phyloP scores from a whole-genome alignment of 2,329 filamentous ascomycete genomes.

The Bimuria novae-zelandiae region DNA sequence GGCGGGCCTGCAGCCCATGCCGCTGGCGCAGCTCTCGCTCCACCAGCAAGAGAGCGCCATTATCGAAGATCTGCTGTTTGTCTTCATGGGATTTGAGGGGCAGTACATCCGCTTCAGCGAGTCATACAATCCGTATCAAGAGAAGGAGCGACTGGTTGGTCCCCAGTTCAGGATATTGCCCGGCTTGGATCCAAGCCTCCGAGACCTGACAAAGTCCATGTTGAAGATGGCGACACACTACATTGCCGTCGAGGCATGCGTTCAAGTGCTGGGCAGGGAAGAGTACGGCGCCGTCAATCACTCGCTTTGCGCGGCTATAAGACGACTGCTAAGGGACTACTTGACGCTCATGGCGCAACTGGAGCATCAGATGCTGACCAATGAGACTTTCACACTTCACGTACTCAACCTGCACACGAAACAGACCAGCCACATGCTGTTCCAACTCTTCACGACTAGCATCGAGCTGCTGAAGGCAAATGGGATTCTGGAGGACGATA shows the following conservation, averaged over 20 bases:
- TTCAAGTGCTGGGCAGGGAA: conserved; percentile 90
- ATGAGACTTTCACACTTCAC: conserved; percentile 87
- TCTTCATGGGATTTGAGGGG: conserved; percentile 98
- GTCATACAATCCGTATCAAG: conserved; percentile 79
- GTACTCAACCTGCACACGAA: conserved; percentile 90
- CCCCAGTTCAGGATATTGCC: conserved; percentile 78
- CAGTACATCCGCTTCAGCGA: conserved; percentile 90
- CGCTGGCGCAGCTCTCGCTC: conserved; percentile 72
- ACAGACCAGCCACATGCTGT: conserved; percentile 87
- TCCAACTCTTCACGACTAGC: conserved; percentile 81
- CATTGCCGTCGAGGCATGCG: conserved; percentile 85
- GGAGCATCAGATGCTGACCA: conserved; percentile 89
- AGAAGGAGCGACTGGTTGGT: conserved; percentile 84
- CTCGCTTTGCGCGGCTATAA: conserved; percentile 91
- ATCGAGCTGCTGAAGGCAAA: conserved; percentile 84
- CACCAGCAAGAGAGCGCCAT: conserved; percentile 86
- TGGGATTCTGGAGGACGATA: conserved; percentile 79
- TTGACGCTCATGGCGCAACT: conserved; percentile 89
- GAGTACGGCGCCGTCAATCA: conserved; percentile 96
- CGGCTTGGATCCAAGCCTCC: conserved; percentile 87
- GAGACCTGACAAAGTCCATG: conserved; percentile 86
- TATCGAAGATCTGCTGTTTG: conserved; percentile 87
- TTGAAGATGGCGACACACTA: conserved; percentile 94
- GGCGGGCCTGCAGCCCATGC: conserved; percentile 66
- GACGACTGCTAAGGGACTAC: conserved; percentile 91